Conservation (phyloP, 805 yeast species). For the Sugiyamaella mastotermitis region DNA sequence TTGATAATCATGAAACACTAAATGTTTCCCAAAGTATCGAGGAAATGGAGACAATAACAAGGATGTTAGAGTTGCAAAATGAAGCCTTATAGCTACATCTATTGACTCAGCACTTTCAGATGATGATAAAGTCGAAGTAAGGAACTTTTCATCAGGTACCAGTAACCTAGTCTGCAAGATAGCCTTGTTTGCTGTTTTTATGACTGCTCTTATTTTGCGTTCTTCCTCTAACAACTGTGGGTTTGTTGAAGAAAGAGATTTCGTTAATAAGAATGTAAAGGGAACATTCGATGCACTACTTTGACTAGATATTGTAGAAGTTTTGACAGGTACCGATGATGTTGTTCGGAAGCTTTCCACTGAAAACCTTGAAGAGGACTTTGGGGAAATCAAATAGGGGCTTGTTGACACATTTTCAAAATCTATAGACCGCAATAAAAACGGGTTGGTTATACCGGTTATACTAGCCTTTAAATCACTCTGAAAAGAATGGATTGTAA, state of each 20-base stretch:
- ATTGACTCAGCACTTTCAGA: conserved; percentile 3
- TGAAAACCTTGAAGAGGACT: too few species aligned
- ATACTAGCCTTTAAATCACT: conserved; percentile 10
- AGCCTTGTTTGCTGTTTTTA: conserved; percentile 8
- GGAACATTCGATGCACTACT: not conserved
- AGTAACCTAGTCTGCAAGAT: conserved; percentile 7
- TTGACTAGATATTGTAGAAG: too few species aligned
- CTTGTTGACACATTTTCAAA: not conserved
- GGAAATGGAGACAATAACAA: conserved; percentile 18
- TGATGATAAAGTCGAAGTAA: conserved; percentile 1
- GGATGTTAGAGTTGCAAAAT: conserved; percentile 19
- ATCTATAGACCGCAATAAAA: conserved; percentile 12
- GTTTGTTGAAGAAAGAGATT: not conserved
- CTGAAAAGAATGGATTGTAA: conserved; percentile 22
- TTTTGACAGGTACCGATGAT: too few species aligned
- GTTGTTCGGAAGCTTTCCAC: too few species aligned
- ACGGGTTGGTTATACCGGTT: conserved; percentile 23
- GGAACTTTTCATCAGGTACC: conserved; percentile 13
- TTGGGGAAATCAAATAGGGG: too few species aligned
- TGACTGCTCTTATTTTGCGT: conserved; percentile 2
- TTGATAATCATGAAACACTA: conserved; percentile 9
- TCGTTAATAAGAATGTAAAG: not conserved
- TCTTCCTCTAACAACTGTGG: conserved; percentile 2
- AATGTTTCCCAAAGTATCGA: conserved; percentile 10
- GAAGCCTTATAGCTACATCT: conserved; percentile 14